Conservation (phyloP, 31 red algal species). For the Asparagopsis taxiformis region DNA sequence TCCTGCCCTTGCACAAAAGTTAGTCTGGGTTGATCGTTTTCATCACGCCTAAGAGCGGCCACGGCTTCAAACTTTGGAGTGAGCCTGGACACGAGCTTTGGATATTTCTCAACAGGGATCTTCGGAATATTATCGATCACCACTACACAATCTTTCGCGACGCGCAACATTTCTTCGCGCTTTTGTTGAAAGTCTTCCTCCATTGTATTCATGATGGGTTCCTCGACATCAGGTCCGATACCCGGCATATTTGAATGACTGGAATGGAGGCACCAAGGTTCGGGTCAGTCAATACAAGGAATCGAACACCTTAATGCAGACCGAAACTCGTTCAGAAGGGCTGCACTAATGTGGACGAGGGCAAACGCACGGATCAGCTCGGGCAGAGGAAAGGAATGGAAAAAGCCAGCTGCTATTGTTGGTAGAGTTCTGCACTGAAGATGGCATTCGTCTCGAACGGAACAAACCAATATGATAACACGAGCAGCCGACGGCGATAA, state of each 20-base stretch:
- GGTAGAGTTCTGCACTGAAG: too few relatives aligned
- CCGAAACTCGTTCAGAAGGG: too few relatives aligned
- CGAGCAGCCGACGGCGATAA: too few relatives aligned
- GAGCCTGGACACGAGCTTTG: slow-evolving; percentile 29
- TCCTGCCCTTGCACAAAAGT: slow-evolving; percentile 57
- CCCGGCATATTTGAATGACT: slow-evolving; percentile 15
- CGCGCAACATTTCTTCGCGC: slow-evolving; percentile 59
- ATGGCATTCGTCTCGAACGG: too few relatives aligned
- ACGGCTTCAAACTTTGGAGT: slow-evolving; percentile 29
- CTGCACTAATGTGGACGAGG: too few relatives aligned
- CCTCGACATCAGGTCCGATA: slow-evolving; percentile 25
- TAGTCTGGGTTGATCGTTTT: slow-evolving; percentile 39
- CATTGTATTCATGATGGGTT: slow-evolving; percentile 26
- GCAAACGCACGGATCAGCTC: too few relatives aligned
- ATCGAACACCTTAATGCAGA: too few relatives aligned
- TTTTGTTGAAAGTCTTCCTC: slow-evolving; percentile 69
- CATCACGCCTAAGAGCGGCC: slow-evolving; percentile 26
- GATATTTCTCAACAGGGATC: slow-evolving; percentile 41
- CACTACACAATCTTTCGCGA: slow-evolving; percentile 73
- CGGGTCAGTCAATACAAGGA: too few relatives aligned
- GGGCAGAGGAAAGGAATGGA: too few relatives aligned
- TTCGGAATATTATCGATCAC: slow-evolving; percentile 64
- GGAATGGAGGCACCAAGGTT: neutral
- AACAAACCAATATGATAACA: too few relatives aligned
- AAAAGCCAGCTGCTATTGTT: too few relatives aligned